Base-by-base conservation (phyloP, 2,329 filamentous ascomycete species). In the Penicillium hesseltinei region DNA sequence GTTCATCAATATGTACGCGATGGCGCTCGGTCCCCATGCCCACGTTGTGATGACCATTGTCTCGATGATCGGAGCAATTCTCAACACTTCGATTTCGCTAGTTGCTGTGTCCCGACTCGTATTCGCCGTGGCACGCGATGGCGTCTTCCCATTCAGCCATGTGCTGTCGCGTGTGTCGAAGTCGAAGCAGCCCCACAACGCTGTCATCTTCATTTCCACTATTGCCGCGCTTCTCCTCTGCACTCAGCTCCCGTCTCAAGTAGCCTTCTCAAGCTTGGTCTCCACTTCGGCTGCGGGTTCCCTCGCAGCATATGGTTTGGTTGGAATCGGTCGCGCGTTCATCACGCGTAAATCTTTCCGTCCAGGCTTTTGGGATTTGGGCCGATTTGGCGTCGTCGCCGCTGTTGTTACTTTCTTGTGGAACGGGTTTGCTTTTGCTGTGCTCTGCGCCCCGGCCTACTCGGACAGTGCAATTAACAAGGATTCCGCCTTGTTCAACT, bases 51-150 rank as follows among this genome's bases (percentile, higher is more conserved):
- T 65, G 61, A 66, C 64, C 13, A 57, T 66, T 31, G 25, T 65
- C n/a, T 61, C 63, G 2, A 66, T 66, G 63, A 49, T 56, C 6
- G 56, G 60, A 46, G 40, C 51, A 21, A 59, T 63, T 36, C 51
- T 64, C 17, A 83, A 83, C 64, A 82, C 81, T 0, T 81, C 81
- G 0, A 81, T 83, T 51, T 80, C 81, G 2, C 72, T 82, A 38
- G 76, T 83, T 2, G 82, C 81, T 4, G 79, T 80, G 17, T 84
- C 81, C 1, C 76, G 81, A 15, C 73, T 84, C 3, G 81, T 85
- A 54, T 84, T 83, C 65, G 82, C 82, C 29, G 81, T 85, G 3
- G 82, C 82, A 7, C 76, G 82, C 27, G 82, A 85, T 64, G 80
- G 81, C 23, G 80, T 84, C n/a, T 71, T 84, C 4, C 82, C 82